Evolutionary conservation across 1,284 basidiomycete species (phyloP), one percentile per base, ranked within the genome.

Genomic region (Heterobasidion occidentale): DNA sequence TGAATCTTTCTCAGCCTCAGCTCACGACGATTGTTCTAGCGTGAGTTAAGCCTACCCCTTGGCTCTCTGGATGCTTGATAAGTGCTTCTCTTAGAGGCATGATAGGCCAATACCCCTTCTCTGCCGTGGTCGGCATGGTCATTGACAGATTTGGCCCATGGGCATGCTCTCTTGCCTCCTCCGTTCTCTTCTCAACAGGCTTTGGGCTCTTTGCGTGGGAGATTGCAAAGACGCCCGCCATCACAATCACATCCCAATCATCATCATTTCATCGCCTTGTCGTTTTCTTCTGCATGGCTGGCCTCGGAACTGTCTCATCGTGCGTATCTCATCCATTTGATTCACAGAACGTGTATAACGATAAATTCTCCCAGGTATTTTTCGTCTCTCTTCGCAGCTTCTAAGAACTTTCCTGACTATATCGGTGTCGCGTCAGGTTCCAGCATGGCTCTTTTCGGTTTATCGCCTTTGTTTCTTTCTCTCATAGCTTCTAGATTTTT

Each of bases 381-480:
- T 63, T 86, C 87, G 0, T 77, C 80, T 8, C 68, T 90, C 33
- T 89, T 91, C 66, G 77, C 86, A n/a, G 86, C 88, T 0, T 84
- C 87, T 2, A 83, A 81, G 68, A 76, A 72, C 35, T 89, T 89
- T 61, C 83, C 86, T 7, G 65, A 71, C 7, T 79, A 83, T 61
- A 78, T 81, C 52, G 86, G 86, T 36, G 67, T 84, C 27, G 81
- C 88, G 9, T 79, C 86, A 0, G 89, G 88, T 6, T 70, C 74
- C 7, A 85, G 77, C 64, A 82, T 84, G 75, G 80, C 86, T 2
- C 70, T 90, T 34, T 90, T 89, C 63, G 87, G 88, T 19, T 76
- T 90, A 52, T 91, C 89, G 0, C 89, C 88, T 0, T 70, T 90
- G 20, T 80, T 88, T 60, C 74, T 90, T 7, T 84, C 88, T n/a